Conservation (phyloP, 2,329 filamentous ascomycete species). For the Epichloe brachyelytri region DNA sequence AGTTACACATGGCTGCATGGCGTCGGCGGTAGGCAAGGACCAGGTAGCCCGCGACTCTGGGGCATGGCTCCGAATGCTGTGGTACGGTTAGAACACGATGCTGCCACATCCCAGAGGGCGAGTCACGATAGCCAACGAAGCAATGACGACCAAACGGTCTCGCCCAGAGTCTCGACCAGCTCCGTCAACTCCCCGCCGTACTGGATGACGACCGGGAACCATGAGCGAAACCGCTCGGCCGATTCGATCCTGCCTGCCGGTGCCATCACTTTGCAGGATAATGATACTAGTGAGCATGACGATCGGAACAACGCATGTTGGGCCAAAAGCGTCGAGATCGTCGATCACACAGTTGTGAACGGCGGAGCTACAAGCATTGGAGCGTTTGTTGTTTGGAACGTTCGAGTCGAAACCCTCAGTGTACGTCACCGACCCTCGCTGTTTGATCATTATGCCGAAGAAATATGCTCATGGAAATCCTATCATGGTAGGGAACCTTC, state of each 20-base stretch:
- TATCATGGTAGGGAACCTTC: slow-evolving; percentile 34
- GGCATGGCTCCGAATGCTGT: neutral
- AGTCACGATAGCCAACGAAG: slow-evolving; percentile 7
- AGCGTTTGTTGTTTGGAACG: slow-evolving; percentile 94
- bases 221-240: slow-evolving; percentile 29
- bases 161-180: slow-evolving; percentile 14
- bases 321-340: slow-evolving; percentile 49
- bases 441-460: no score
- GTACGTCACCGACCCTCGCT: slow-evolving; percentile 33
- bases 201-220: slow-evolving; percentile 24
- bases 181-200: slow-evolving; percentile 30
- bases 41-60: slow-evolving; percentile 4
- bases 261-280: slow-evolving; percentile 49
- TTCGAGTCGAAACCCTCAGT: slow-evolving; percentile 72
- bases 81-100: neutral
- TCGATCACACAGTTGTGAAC: slow-evolving; percentile 44
- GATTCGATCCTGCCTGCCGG: slow-evolving; percentile 37
- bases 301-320: slow-evolving; percentile 47
- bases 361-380: slow-evolving; percentile 49
- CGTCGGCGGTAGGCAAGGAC: slow-evolving; percentile 18
- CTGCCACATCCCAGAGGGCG: neutral
- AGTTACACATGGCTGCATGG: slow-evolving; percentile 21
- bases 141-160: slow-evolving; percentile 5
- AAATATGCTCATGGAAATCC: neutral
- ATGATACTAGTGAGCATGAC: slow-evolving; percentile 39